Base-by-base conservation (phyloP, 805 yeast genomes). In the Candida schatavii region DNA sequence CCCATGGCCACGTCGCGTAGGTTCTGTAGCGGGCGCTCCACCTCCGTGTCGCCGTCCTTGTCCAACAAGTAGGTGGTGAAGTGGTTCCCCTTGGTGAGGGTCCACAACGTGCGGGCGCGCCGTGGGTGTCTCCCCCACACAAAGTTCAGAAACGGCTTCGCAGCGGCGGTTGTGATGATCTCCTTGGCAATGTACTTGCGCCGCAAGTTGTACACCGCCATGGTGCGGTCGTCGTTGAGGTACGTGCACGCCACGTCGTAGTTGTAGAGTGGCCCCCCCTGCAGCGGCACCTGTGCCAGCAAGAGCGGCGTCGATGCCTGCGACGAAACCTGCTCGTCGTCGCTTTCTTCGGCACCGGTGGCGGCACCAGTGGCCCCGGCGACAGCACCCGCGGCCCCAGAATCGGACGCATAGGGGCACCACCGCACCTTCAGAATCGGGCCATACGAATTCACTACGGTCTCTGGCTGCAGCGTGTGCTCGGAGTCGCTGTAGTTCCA, bases 381-480 rank as follows among this genome's bases (percentile, higher is more conserved):
- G 11, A 25, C 5, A 31, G n/a, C 9, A 25, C 17, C 29, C 14
- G 20, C 5, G 22, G 14, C 9, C 17, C 21, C 27, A 14, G 18
- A 35, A 11, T 34, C 46, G 31, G 39, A 43, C n/a, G 64, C 52
- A 28, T 60, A 55, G 3, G 55, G 55, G 41, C 62, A 54, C 90
- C 96, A 88, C 22, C 82, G 61, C 0, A 83, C 89, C 50, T 81
- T 85, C 50, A 84, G 79, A 1, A 91, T 84, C 0, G 96, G 86
- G 13, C 84, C 84, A 6, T 93, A 81, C 0, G 95, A 80, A 48
- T 77, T 74, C 11, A 91, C 75, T 11, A 81, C 81, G 49, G 77
- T 76, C 26, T 87, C 91, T 0, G 97, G 96, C 37, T 46, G 50
- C 21, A 50, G 48, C 18, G 36, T 41, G 15, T 34, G 28, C 3